Evolutionary conservation across 139 green algal genomes (phyloP).

Genomic region (Chlorella sorokiniana): DNA sequence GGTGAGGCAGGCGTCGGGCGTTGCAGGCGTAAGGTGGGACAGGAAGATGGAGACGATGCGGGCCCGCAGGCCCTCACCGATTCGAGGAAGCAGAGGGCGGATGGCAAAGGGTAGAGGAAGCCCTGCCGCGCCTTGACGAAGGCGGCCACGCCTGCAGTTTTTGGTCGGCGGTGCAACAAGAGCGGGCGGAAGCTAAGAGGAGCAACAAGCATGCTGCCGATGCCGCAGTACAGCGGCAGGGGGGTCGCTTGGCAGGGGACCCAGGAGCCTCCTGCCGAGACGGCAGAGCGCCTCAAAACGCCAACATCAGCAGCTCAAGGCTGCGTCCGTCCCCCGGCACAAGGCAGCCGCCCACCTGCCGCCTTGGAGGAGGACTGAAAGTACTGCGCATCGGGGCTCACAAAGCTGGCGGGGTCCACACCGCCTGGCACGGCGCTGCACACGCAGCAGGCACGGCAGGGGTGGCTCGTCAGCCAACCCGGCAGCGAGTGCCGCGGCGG

Average conservation of each 20-base stretch:
- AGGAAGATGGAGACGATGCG: not conserved
- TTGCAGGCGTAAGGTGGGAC: too few relatives aligned
- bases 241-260: too few relatives aligned
- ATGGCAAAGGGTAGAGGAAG: constrained; percentile 40
- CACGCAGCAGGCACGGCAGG: too few relatives aligned
- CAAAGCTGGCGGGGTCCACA: constrained; percentile 7
- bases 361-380: constrained; percentile 15
- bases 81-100: constrained; percentile 47
- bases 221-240: too few relatives aligned
- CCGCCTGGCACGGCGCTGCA: constrained; percentile 3
- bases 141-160: constrained; percentile 30
- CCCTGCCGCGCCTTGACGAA: constrained; percentile 40
- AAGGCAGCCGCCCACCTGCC: not conserved
- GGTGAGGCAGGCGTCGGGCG: too few relatives aligned
- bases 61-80: constrained; percentile 1
- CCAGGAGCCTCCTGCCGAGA: too few relatives aligned
- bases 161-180: too few relatives aligned
- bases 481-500: too few relatives aligned
- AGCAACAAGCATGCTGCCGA: not conserved
- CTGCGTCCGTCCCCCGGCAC: too few relatives aligned
- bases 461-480: not conserved
- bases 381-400: constrained; percentile 1
- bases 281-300: too few relatives aligned
- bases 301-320: too few relatives aligned
- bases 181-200: not conserved